A percentile compares a stretch with the other conserved stretches of the same genome.
phyloP scores from a whole-genome alignment of 2,329 filamentous ascomycete genomes.

The Nemania abortiva region DNA sequence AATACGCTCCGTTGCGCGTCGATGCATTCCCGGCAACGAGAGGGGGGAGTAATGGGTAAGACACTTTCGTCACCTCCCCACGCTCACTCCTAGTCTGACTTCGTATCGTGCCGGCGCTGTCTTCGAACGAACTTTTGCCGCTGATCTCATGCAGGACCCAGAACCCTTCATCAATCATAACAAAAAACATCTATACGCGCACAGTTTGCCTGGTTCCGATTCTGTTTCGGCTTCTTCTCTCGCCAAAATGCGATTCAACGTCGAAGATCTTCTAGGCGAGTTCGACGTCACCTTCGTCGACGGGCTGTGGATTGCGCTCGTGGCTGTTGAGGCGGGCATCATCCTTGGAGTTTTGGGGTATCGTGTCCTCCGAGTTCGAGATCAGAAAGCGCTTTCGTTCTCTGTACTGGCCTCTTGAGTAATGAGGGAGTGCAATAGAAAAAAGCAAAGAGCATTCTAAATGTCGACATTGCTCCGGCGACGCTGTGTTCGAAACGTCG shows the following conservation, averaged over 20 bases:
- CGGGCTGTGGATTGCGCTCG: conserved; percentile 61
- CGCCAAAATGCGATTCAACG: conserved; percentile 34
- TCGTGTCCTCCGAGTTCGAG: conserved; percentile 14
- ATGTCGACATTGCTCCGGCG: background rate
- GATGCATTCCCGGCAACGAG: conserved; percentile 20
- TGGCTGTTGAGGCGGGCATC: conserved; percentile 60
- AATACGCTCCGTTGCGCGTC: background rate
- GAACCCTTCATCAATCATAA: background rate
- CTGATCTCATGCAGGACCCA: background rate
- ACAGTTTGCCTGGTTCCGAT: background rate
- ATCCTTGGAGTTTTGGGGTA: conserved; percentile 55
- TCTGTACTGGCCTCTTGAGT: background rate
- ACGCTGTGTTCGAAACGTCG: background rate
- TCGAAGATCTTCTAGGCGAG: conserved; percentile 44
- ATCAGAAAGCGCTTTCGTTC: background rate
- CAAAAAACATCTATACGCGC: background rate
- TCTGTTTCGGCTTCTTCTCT: background rate
- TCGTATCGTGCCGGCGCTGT: no score
- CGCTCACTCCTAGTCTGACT: background rate
- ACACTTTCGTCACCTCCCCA: background rate
- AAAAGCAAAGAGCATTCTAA: background rate
- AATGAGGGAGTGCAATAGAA: background rate
- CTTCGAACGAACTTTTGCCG: background rate
- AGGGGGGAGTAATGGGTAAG: conserved; percentile 13
- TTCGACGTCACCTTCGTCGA: conserved; percentile 58